Percentiles rank a stretch among this genome's conserved stretches.
Conservation (phyloP, 257 asterid genomes). For the Solanum etuberosum region DNA sequence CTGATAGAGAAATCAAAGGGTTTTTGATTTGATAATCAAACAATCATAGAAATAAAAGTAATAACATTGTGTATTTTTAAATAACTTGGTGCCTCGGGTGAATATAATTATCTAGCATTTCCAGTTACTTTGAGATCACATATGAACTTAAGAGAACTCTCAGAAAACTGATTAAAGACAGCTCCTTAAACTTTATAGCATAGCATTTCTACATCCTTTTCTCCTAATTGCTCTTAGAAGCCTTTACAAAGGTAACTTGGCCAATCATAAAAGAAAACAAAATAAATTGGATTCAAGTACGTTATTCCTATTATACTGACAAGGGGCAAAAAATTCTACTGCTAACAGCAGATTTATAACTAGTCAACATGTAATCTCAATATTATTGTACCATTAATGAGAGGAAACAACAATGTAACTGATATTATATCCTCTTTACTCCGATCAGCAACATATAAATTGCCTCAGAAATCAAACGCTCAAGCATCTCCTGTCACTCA, state of each 20-base stretch:
- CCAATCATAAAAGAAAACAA: background rate
- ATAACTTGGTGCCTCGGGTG: background rate
- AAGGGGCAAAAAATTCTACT: background rate
- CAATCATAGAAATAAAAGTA: background rate
- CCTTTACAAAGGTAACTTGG: background rate
- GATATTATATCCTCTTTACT: background rate
- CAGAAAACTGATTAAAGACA: background rate
- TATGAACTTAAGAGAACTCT: background rate
- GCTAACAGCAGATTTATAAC: background rate
- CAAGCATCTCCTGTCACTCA: background rate
- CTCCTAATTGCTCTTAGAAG: background rate
- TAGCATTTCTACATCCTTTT: background rate
- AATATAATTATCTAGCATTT: background rate
- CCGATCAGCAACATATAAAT: background rate
- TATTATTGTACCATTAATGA: background rate
- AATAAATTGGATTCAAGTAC: background rate
- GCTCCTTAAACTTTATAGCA: background rate
- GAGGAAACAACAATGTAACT: background rate
- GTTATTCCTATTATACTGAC: background rate
- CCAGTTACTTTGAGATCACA: background rate
- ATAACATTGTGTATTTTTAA: background rate
- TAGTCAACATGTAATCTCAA: background rate
- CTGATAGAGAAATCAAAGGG: constrained; percentile 17
- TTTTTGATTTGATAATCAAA: background rate
- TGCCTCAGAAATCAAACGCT: background rate